Evolutionary conservation across 2,329 filamentous ascomycete genomes (phyloP), one percentile per base, ranked within the genome.

Genomic region (Capronia coronata): DNA sequence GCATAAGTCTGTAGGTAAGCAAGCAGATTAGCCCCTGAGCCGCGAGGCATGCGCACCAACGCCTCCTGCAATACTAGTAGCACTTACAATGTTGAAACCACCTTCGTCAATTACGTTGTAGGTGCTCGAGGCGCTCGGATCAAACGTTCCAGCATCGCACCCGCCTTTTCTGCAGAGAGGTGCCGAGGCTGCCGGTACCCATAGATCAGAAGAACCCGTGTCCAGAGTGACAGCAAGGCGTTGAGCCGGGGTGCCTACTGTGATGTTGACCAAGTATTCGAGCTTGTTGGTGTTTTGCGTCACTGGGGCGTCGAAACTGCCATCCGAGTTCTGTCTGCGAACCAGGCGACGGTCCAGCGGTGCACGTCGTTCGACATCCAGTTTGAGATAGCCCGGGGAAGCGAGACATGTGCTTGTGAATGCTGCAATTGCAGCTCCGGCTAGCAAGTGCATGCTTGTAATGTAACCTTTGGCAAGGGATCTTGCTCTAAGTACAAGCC

Each of bases 201-300:
- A 57, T 4, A 54, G 48, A 30, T 59, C 54, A 5, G 51, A 54
- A 6, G 48, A 52, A 7, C 55, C 55, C 9, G 57, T 59, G 42
- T 59, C 57, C 13, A 59, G 27, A 8, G 49, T 49, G 19, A 59
- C 43, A 1, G 21, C 37, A 30, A 58, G 40, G 19, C 29, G 14
- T 43, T 59, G 57, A 30, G 57, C 48, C 18, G 57, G 57, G 9
- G 49, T 59, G 18, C 57, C 55, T n/a, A 59, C 35, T 11, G 48
- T 55, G 35, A 59, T 35, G 29, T 59, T 56, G 40, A 59, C 43
- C 25, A 54, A 19, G 22, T 59, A 59, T 45, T 57, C 55, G 21
- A 56, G 43, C 29, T 46, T 48, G 42, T 53, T 41, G 3, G 38
- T 39, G 34, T 48, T 49, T 13, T 54, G 43, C 10, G 39, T 49